Percentiles rank a stretch among this genome's conserved stretches.
Conservation (phyloP, 768 basidiomycete genomes). For the Tylopilus felleus region DNA sequence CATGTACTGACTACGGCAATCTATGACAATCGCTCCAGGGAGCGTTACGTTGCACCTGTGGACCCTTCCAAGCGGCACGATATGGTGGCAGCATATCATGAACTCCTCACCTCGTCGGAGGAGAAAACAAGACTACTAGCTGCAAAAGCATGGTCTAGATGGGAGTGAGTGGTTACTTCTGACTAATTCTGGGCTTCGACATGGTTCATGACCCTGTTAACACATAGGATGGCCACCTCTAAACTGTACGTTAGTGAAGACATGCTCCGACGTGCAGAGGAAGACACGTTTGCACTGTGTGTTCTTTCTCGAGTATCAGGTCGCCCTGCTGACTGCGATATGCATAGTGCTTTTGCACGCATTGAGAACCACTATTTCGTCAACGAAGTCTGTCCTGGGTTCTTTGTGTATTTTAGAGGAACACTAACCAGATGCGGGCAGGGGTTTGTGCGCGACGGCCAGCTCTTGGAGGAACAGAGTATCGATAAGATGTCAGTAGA, state of each 20-base stretch:
- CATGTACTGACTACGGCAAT: not conserved
- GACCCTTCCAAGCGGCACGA: constrained; percentile 78
- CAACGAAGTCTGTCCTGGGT: constrained; percentile 51
- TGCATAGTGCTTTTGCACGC: constrained; percentile 69
- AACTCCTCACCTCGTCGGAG: constrained; percentile 69
- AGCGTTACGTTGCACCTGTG: constrained; percentile 77
- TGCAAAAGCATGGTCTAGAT: constrained; percentile 85
- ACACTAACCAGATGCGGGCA: constrained; percentile 26
- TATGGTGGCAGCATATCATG: constrained; percentile 81
- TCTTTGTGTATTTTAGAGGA: not conserved
- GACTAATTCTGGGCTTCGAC: not conserved
- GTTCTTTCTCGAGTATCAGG: constrained; percentile 21
- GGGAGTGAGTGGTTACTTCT: constrained; percentile 64
- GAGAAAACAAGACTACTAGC: constrained; percentile 61
- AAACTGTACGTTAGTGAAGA: constrained; percentile 67
- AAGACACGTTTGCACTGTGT: constrained; percentile 75
- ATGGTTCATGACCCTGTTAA: not conserved
- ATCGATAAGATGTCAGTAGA: constrained; percentile 80
- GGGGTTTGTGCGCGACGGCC: constrained; percentile 88
- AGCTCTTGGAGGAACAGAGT: constrained; percentile 76
- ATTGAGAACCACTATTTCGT: constrained; percentile 93
- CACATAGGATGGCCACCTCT: constrained; percentile 74
- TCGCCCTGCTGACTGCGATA: constrained; percentile 2
- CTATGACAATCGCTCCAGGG: constrained; percentile 45
- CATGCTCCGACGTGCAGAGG: constrained; percentile 63